These are phyloP conservation scores for Conringia planisiliqua DNA, from an alignment of 345 rosid genomes.

Conservation along the genomic window DNA sequence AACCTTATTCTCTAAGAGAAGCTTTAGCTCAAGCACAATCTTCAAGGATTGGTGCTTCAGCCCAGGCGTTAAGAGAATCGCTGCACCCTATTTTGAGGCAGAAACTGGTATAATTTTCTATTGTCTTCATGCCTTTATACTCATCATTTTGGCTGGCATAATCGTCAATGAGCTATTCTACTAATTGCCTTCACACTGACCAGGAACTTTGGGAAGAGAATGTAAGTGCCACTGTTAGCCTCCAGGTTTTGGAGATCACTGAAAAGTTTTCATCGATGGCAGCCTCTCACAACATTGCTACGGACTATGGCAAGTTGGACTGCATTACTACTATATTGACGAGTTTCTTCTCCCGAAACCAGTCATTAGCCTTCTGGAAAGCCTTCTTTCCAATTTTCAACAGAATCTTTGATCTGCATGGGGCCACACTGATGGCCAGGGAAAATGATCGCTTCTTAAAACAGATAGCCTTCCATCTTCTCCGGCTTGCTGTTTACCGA, in stretches of 20 bases:
- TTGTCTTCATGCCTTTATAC: conserved; percentile 1
- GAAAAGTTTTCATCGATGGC: conserved; percentile 87
- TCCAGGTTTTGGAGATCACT: conserved; percentile 92
- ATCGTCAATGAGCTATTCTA: not conserved
- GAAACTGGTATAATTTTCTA: conserved; percentile 59
- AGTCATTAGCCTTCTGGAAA: conserved; percentile 87
- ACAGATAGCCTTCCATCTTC: conserved; percentile 96
- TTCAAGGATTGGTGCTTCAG: conserved; percentile 96
- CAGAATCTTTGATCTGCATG: conserved; percentile 82
- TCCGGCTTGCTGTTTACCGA: conserved; percentile 91
- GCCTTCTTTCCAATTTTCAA: conserved; percentile 80
- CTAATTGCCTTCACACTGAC: conserved; percentile 29
- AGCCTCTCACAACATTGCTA: conserved; percentile 85
- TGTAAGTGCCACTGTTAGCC: conserved; percentile 94
- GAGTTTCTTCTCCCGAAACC: conserved; percentile 91
- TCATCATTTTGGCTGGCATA: conserved; percentile 3
- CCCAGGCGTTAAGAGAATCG: conserved; percentile 96
- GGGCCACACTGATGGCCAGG: conserved; percentile 95
- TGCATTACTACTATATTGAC: conserved; percentile 83
- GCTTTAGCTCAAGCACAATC: conserved; percentile 99
- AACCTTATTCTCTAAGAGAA: conserved; percentile 97
- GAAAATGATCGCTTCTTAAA: conserved; percentile 98
- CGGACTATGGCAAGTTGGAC: conserved; percentile 96
- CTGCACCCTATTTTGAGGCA: conserved; percentile 95
- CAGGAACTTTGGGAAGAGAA: conserved; percentile 99